Evolutionary conservation across 139 green algal genomes (phyloP).

Genomic region (Mesotaenium endlicherianum): DNA sequence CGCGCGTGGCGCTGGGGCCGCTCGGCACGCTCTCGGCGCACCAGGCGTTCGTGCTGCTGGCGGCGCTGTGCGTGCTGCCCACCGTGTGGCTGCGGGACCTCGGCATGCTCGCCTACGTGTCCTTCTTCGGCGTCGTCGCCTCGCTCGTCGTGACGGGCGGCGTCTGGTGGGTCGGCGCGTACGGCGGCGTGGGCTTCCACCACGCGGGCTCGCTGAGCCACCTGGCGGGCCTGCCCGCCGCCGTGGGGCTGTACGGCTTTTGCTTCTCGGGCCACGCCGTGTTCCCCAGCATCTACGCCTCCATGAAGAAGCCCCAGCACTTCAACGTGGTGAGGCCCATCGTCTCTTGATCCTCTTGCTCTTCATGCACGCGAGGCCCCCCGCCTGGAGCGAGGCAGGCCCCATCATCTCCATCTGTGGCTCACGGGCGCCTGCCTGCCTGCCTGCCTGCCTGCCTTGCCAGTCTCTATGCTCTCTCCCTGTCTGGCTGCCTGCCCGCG

Average conservation of each 20-base stretch:
- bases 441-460: too few species aligned
- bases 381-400: too few species aligned
- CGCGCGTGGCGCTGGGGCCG: neutral
- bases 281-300: conserved; percentile 44
- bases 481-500: too few species aligned
- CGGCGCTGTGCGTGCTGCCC: conserved; percentile 25
- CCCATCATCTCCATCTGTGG: too few species aligned
- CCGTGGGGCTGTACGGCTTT: conserved; percentile 35
- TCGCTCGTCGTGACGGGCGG: conserved; percentile 19
- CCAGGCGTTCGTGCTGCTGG: conserved; percentile 25
- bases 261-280: conserved; percentile 50
- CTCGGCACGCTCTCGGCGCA: neutral
- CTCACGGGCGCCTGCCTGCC: too few species aligned
- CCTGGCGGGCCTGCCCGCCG: conserved; percentile 6
- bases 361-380: too few species aligned
- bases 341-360: too few species aligned
- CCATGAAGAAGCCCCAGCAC: conserved; percentile 33
- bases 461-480: too few species aligned
- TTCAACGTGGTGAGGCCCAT: conserved; percentile 21
- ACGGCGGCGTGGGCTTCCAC: conserved; percentile 21
- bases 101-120: conserved; percentile 32
- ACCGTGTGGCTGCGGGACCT: conserved; percentile 40
- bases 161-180: conserved; percentile 26
- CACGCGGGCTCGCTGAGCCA: neutral
- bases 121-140: conserved; percentile 17